These are phyloP conservation scores for Ascobolus immersus DNA, from an alignment of 495 filamentous ascomycete species.

Conservation along the genomic window DNA sequence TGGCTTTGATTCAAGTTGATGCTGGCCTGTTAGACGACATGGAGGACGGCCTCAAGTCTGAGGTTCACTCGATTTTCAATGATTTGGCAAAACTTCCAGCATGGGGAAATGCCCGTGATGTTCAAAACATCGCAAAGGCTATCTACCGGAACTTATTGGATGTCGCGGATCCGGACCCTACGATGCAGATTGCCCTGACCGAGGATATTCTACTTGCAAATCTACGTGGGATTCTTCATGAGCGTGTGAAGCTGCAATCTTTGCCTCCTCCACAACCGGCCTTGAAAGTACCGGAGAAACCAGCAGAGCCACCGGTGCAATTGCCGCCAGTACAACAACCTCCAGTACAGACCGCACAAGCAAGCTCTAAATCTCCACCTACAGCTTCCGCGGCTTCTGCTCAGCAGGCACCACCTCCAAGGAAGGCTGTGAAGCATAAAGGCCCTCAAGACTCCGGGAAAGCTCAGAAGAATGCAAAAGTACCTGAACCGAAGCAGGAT, in stretches of 20 bases:
- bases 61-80: constrained; percentile 2
- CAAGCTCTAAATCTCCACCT: too few species aligned
- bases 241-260: constrained; percentile 17
- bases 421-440: not conserved
- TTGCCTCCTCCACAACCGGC: not conserved
- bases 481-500: not conserved
- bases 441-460: not conserved
- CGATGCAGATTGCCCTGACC: constrained; percentile 6
- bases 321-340: constrained; percentile 4
- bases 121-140: constrained; percentile 18
- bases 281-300: not conserved
- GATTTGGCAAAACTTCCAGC: constrained; percentile 7
- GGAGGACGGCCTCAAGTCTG: not conserved
- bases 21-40: constrained; percentile 3
- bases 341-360: too few species aligned
- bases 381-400: not conserved
- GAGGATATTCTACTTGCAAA: constrained; percentile 5
- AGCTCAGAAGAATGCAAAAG: not conserved
- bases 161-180: too few species aligned
- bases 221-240: constrained; percentile 16
- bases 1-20: constrained; percentile 6
- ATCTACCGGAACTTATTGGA: too few species aligned
- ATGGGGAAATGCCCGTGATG: constrained; percentile 25
- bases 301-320: constrained; percentile 23
- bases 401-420: not conserved